Conservation (phyloP, 2,329 filamentous ascomycete genomes). For the Rutstroemia sp. region DNA sequence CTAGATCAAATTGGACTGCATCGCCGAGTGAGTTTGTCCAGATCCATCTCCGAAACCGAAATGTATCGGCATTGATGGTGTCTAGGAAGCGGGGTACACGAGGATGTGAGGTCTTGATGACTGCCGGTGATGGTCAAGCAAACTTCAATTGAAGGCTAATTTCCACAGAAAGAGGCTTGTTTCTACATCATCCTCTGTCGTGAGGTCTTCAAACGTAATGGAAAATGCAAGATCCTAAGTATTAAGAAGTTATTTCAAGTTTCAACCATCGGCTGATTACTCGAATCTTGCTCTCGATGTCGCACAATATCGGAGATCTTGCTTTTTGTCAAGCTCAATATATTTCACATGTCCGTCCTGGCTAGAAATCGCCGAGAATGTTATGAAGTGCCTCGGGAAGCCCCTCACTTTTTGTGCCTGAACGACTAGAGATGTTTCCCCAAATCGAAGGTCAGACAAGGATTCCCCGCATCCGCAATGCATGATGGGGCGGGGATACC, state of each 20-base stretch:
- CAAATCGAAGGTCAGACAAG: not conserved
- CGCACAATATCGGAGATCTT: not conserved
- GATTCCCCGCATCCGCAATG: conserved; percentile 2
- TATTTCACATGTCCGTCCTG: not conserved
- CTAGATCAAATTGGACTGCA: too few relatives aligned
- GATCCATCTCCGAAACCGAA: too few relatives aligned
- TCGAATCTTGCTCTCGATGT: not conserved
- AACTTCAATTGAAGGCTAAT: too few relatives aligned
- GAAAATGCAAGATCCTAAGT: not conserved
- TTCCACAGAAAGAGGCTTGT: too few relatives aligned
- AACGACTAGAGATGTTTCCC: not conserved
- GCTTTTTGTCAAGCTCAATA: not conserved
- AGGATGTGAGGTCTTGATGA: too few relatives aligned
- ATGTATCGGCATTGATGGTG: too few relatives aligned
- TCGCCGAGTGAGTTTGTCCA: too few relatives aligned
- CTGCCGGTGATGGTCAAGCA: too few relatives aligned
- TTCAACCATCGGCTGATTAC: not conserved
- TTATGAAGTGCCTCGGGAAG: not conserved
- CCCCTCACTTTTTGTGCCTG: not conserved
- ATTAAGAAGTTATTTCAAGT: not conserved
- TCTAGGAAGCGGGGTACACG: too few relatives aligned
- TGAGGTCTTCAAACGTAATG: too few relatives aligned
- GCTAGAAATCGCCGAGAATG: not conserved
- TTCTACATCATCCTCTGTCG: too few relatives aligned
- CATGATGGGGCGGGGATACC: not conserved